A percentile compares a stretch with the other conserved stretches of the same genome.
Conservation (phyloP, 257 asterid genomes). For the Plantago major region DNA sequence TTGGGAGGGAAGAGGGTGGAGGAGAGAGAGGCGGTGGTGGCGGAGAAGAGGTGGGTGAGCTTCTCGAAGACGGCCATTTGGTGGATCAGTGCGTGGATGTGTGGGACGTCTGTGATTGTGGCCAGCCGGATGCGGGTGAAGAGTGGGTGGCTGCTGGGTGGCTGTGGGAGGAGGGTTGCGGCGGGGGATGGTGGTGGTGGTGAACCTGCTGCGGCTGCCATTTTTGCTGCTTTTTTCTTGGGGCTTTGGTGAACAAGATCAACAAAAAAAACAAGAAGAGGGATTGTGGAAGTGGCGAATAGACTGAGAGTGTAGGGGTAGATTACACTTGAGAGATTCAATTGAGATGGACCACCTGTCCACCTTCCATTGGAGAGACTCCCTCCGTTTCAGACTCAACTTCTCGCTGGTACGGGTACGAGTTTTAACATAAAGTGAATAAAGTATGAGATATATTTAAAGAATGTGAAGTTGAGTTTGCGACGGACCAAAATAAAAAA, state of each 20-base stretch:
- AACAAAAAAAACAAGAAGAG: no score
- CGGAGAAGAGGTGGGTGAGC: conserved; percentile 45
- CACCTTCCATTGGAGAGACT: no score
- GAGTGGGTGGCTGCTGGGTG: conserved; percentile 31
- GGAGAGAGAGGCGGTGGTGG: conserved; percentile 44
- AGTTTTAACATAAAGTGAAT: no score
- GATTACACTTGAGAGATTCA: no score
- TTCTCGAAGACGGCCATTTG: conserved; percentile 61
- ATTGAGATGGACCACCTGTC: no score
- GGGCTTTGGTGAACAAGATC: neutral
- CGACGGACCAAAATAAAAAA: no score
- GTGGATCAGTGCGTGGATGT: conserved; percentile 65
- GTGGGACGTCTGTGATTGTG: conserved; percentile 48
- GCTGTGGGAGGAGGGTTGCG: conserved; percentile 23
- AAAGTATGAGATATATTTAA: no score
- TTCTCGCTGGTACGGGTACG: no score
- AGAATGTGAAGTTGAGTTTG: no score
- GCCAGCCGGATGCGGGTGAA: conserved; percentile 55
- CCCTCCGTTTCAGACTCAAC: no score
- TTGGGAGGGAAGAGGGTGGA: conserved; percentile 49
- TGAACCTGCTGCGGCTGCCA: conserved; percentile 8
- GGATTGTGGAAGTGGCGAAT: neutral
- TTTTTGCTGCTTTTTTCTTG: neutral
- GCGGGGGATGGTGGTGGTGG: conserved; percentile 40
- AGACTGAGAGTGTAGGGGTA: no score